phyloP scores from a whole-genome alignment of 768 basidiomycete species.

The Leucocoprinus leucothites region DNA sequence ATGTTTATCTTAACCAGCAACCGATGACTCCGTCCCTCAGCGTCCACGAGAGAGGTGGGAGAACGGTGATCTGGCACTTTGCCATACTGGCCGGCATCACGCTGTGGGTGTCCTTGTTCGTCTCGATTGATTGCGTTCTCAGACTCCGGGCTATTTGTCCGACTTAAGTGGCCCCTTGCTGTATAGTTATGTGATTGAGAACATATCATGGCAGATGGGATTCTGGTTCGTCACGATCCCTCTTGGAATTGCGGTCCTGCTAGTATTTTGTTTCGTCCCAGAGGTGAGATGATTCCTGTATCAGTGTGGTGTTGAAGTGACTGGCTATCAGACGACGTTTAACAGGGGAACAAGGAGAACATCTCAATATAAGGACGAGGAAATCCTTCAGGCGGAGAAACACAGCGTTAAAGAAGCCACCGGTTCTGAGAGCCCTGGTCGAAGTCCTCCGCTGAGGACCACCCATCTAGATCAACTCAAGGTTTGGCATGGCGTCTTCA shows the following conservation, averaged over 20 bases:
- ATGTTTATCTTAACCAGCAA: not conserved
- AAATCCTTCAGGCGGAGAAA: slow-evolving; percentile 11
- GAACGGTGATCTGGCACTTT: slow-evolving; percentile 43
- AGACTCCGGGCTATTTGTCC: not conserved
- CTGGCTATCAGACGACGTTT: slow-evolving; percentile 38
- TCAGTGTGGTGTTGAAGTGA: too few species aligned
- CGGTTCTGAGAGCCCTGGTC: slow-evolving; percentile 9
- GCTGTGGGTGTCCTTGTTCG: slow-evolving; percentile 23
- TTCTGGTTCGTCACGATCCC: slow-evolving; percentile 48
- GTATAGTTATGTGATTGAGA: slow-evolving; percentile 45
- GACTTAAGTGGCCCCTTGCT: slow-evolving; percentile 35
- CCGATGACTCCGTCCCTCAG: slow-evolving; percentile 14
- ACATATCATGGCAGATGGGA: slow-evolving; percentile 39
- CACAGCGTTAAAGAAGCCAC: slow-evolving; percentile 16
- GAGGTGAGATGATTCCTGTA: slow-evolving; percentile 26
- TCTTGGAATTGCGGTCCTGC: slow-evolving; percentile 31
- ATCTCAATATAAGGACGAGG: too few species aligned
- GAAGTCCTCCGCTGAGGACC: slow-evolving; percentile 13
- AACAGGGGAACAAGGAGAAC: slow-evolving; percentile 17
- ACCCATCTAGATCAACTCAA: slow-evolving; percentile 32
- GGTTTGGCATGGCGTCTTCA: slow-evolving; percentile 36
- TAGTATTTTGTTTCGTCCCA: slow-evolving; percentile 41
- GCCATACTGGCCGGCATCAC: slow-evolving; percentile 41
- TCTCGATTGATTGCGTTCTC: not conserved
- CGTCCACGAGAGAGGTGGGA: slow-evolving; percentile 41